Conservation (phyloP, 768 basidiomycete genomes). For the Suillus bovinus region DNA sequence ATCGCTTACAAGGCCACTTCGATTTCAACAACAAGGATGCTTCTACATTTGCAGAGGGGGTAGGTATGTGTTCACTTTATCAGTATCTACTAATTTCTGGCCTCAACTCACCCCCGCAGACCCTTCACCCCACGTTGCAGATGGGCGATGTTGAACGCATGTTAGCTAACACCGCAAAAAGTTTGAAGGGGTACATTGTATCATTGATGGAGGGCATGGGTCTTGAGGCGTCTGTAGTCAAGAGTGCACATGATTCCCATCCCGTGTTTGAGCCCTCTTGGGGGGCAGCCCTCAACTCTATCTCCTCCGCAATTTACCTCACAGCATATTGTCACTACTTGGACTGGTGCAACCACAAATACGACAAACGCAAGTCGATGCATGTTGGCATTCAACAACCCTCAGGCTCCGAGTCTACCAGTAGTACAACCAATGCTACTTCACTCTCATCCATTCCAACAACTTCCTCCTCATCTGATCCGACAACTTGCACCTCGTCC, state of each 20-base stretch:
- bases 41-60: too few species aligned
- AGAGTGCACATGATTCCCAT: too few species aligned
- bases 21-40: too few species aligned
- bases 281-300: neutral
- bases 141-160: too few species aligned
- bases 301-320: neutral
- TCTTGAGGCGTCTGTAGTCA: too few species aligned
- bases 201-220: too few species aligned
- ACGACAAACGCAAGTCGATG: neutral
- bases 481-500: conserved; percentile 1
- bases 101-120: too few species aligned
- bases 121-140: too few species aligned
- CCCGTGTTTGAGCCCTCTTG: neutral
- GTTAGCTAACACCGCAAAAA: too few species aligned
- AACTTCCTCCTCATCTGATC: neutral
- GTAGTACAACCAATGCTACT: neutral
- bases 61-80: too few species aligned
- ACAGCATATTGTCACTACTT: neutral
- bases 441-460: neutral
- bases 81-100: too few species aligned
- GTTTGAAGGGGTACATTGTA: too few species aligned
- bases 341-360: neutral
- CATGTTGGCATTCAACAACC: neutral
- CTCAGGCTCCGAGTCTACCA: neutral
- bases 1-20: neutral